These are phyloP conservation scores for Rhexocercosporidium sp. DNA, from an alignment of 2,329 filamentous ascomycete species.

Conservation along the genomic window DNA sequence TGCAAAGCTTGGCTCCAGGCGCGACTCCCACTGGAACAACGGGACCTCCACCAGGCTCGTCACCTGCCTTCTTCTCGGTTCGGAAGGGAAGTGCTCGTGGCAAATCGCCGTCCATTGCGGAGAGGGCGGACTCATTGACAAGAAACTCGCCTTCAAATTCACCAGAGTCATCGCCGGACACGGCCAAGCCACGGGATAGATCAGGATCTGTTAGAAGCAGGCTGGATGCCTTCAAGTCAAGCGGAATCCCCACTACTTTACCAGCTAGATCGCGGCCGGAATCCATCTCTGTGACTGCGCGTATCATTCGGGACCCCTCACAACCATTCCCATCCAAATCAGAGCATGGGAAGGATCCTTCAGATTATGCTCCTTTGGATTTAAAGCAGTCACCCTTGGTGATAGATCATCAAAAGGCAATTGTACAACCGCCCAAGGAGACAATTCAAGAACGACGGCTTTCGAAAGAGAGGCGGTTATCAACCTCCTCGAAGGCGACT, in stretches of 20 bases:
- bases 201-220: constrained; percentile 39
- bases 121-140: constrained; percentile 45
- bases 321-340: constrained; percentile 49
- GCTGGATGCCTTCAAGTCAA: constrained; percentile 34
- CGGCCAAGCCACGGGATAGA: constrained; percentile 38
- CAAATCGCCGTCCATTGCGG: constrained; percentile 45
- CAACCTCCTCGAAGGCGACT: constrained; percentile 33
- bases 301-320: constrained; percentile 73
- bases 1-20: constrained; percentile 58
- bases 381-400: constrained; percentile 64
- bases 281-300: constrained; percentile 86
- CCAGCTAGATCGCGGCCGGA: constrained; percentile 61
- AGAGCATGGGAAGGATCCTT: constrained; percentile 46
- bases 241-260: constrained; percentile 26
- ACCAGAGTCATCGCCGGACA: constrained; percentile 54
- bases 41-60: constrained; percentile 48
- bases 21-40: constrained; percentile 24
- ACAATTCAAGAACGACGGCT: constrained; percentile 55
- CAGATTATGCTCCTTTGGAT: constrained; percentile 55
- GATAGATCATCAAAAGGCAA: constrained; percentile 59
- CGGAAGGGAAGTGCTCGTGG: constrained; percentile 49
- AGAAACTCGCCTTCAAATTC: constrained; percentile 47
- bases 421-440: constrained; percentile 44
- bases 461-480: constrained; percentile 45
- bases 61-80: constrained; percentile 64